These are phyloP conservation scores for Trypanosomatidae sp. DNA, from an alignment of 208 protist genomes.

Conservation along the genomic window DNA sequence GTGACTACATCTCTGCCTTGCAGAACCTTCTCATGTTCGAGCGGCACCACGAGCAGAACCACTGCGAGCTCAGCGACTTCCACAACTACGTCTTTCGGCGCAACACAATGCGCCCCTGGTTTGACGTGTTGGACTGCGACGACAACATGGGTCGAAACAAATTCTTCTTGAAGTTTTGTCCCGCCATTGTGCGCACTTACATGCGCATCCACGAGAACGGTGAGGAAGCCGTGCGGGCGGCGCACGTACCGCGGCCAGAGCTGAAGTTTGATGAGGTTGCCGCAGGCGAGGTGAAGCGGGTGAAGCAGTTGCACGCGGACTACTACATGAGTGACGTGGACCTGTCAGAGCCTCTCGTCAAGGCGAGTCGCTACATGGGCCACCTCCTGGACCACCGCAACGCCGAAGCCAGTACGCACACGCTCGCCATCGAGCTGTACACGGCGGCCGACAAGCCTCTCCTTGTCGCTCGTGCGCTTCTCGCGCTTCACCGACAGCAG, in stretches of 20 bases:
- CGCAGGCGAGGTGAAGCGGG: conserved; percentile 66
- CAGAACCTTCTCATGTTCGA: conserved; percentile 93
- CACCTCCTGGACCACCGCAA: conserved; percentile 55
- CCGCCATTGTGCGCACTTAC: conserved; percentile 75
- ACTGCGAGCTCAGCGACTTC: conserved; percentile 97
- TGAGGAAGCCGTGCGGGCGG: conserved; percentile 65
- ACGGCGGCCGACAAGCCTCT: conserved; percentile 54
- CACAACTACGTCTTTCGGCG: conserved; percentile 97
- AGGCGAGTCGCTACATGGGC: conserved; percentile 75
- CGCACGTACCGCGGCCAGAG: conserved; percentile 66
- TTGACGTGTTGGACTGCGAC: conserved; percentile 87
- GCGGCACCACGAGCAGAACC: conserved; percentile 92
- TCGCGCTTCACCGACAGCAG: conserved; percentile 43
- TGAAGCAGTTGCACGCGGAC: conserved; percentile 52
- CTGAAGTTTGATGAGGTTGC: conserved; percentile 32
- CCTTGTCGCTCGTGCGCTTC: conserved; percentile 60
- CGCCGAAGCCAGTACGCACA: conserved; percentile 45
- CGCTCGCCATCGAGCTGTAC: conserved; percentile 74
- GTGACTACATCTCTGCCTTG: conserved; percentile 89
- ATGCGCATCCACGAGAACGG: conserved; percentile 72
- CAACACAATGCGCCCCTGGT: conserved; percentile 95
- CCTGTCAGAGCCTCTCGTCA: conserved; percentile 65
- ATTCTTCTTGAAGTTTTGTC: conserved; percentile 78
- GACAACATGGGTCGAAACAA: conserved; percentile 74
- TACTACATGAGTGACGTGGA: conserved; percentile 69